Base-by-base conservation (phyloP, 768 basidiomycete genomes). In the Pleurotus salmoneostramineus region DNA sequence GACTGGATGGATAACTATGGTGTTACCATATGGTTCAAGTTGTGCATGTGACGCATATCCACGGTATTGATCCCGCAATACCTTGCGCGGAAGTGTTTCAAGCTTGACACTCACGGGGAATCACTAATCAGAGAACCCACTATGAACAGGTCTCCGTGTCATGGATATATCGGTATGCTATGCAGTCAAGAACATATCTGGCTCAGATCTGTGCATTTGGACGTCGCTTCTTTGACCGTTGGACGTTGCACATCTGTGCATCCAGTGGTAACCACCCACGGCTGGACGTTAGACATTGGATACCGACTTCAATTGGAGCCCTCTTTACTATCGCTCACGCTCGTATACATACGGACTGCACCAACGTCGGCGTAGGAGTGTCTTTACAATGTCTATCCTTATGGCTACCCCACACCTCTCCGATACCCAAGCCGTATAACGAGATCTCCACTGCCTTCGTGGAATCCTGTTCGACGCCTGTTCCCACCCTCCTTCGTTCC, bases 51-150 rank as follows among this genome's bases (percentile, higher is more conserved):
- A 54, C 27, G 21, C 37, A 42, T 4, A 11, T 32, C 36, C 17
- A 40, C 6, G 31, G 17, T 43, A 40, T 37, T 43, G 37, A 42
- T 55, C 37, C 52, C 52, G 40, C 43, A 27, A 8, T 32, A 55
- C 12, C 35, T 55, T 8, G 52, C 43, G 34, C 52, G 52, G 52
- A 42, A 55, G 52, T 55, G 52, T 55, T 55, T 44, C 36, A 21
- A 27, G 12, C 7, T 40, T 55, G 52, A 43, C 52, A 55, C 37
- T 1, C 52, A 40, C 40, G 52, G 52, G 52, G 52, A 42, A 42
- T 54, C 52, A 32, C 52, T 54, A 40, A 54, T 43, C 35, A 21
- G 10, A 54, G 52, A 37, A 54, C 17, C 15, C 52, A 43, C 11
- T 15, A 42, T 31, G 1, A 40, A 35, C 36, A 43, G 40, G 36